Conservation (phyloP, 306 rosid species). For the Lablab purpureus region DNA sequence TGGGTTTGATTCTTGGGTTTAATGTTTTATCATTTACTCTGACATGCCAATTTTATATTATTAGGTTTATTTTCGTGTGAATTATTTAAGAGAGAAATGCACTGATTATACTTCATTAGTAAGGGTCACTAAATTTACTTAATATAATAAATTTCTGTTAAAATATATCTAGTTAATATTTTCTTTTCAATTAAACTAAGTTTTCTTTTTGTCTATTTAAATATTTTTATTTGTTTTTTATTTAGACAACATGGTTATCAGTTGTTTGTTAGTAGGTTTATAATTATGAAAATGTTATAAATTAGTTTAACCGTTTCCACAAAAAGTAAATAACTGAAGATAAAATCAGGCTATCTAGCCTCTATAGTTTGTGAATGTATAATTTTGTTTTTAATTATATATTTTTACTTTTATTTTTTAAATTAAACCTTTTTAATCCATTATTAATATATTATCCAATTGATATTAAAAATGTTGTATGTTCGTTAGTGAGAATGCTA, state of each 20-base stretch:
- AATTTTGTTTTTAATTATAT: too few relatives aligned
- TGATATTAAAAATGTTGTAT: too few relatives aligned
- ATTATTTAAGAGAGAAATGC: neutral
- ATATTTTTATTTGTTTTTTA: neutral
- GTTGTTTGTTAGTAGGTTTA: neutral
- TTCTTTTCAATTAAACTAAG: neutral
- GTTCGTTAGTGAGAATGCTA: too few relatives aligned
- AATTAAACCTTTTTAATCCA: too few relatives aligned
- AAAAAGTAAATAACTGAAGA: neutral
- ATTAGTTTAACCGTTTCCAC: neutral
- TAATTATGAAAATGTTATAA: neutral
- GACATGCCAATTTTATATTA: neutral
- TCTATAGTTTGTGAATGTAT: too few relatives aligned
- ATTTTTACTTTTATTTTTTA: too few relatives aligned
- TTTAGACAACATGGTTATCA: neutral
- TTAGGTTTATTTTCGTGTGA: neutral
- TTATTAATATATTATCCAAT: too few relatives aligned
- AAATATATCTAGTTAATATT: neutral
- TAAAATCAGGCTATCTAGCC: neutral
- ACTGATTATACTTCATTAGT: neutral
- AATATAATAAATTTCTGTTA: neutral
- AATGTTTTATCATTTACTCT: neutral
- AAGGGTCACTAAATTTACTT: neutral
- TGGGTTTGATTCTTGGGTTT: slow-evolving; percentile 34
- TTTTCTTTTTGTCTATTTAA: neutral